Conservation (phyloP, 345 rosid species). For the Melaleuca quinquenervia region DNA sequence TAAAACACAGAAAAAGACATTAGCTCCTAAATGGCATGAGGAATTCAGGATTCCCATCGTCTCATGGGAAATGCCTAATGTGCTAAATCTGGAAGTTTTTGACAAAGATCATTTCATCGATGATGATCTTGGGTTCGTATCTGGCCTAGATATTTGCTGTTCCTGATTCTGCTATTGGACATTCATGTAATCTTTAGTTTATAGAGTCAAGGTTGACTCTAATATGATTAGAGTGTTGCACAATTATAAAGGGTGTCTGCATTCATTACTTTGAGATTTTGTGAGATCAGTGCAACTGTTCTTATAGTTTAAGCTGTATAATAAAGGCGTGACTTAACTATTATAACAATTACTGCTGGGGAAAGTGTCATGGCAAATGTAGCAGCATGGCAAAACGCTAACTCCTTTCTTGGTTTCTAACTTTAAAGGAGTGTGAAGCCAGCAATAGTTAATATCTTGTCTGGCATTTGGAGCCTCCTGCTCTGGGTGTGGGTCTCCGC, state of each 20-base stretch:
- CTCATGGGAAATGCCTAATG: conserved; percentile 64
- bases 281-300: neutral
- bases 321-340: neutral
- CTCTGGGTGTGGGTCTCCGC: neutral
- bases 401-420: neutral
- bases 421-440: neutral
- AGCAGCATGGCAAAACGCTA: neutral
- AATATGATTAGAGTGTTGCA: neutral
- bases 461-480: neutral
- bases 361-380: neutral
- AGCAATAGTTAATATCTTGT: neutral
- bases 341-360: neutral
- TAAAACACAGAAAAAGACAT: conserved; percentile 48
- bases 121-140: conserved; percentile 74
- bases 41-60: conserved; percentile 70
- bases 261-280: neutral
- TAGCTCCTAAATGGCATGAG: conserved; percentile 88
- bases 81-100: conserved; percentile 60
- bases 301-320: too few species aligned
- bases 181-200: neutral
- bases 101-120: conserved; percentile 83
- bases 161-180: neutral
- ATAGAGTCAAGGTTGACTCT: neutral
- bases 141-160: neutral
- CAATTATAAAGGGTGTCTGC: neutral